Percentiles rank a stretch among this genome's conserved stretches.
These are phyloP conservation scores for Eutrema heterophyllum DNA, from an alignment of 345 rosid genomes.

Conservation along the genomic window DNA sequence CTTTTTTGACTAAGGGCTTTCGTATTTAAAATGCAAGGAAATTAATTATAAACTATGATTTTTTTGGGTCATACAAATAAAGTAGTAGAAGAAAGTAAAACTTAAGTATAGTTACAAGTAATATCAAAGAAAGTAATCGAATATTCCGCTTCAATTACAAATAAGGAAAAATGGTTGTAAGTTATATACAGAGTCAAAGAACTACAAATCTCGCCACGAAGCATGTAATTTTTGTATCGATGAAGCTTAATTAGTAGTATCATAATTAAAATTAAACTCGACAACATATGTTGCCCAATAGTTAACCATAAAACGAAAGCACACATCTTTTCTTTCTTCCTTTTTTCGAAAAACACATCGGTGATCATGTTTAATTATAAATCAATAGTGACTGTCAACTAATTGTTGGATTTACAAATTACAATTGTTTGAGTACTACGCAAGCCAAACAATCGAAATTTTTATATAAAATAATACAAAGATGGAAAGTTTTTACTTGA, in stretches of 20 bases:
- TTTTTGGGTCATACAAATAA: no score
- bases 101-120: no score
- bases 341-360: no score
- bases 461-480: neutral
- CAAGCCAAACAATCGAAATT: neutral
- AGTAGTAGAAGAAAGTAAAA: no score
- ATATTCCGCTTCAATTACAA: no score
- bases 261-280: neutral
- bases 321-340: no score
- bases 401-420: conserved; percentile 6
- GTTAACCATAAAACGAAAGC: neutral
- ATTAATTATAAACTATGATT: no score
- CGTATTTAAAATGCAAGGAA: no score
- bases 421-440: conserved; percentile 9
- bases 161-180: neutral
- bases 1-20: no score
- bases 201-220: neutral
- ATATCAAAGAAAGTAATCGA: no score
- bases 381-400: neutral
- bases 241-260: neutral
- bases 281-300: neutral
- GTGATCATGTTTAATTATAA: neutral
- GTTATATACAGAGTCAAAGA: neutral
- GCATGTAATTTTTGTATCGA: neutral
- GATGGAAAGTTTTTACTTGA: conserved; percentile 20